These are phyloP conservation scores for Aspergillus glaucus DNA, from an alignment of 2,329 filamentous ascomycete species.

Conservation along the genomic window DNA sequence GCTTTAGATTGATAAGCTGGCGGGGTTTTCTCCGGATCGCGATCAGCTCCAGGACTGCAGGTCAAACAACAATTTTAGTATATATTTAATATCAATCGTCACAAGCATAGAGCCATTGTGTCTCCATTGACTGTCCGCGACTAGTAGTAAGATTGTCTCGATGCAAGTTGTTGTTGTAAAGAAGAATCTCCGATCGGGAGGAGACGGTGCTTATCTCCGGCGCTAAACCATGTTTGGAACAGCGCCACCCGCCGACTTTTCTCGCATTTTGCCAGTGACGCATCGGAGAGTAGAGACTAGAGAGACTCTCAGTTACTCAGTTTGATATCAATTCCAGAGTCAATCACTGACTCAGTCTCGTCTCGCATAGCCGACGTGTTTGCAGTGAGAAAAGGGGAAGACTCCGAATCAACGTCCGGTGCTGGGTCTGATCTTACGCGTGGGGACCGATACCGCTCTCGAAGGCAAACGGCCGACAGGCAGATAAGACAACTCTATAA, in stretches of 20 bases:
- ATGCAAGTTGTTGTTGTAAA: neutral
- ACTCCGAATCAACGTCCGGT: slow-evolving; percentile 22
- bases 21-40: neutral
- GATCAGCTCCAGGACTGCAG: neutral
- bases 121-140: neutral
- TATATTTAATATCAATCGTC: neutral
- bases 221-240: slow-evolving; percentile 8
- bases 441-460: slow-evolving; percentile 18
- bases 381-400: neutral
- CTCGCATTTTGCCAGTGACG: neutral
- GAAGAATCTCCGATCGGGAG: neutral
- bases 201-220: slow-evolving; percentile 9
- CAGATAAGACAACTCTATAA: slow-evolving; percentile 5
- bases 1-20: neutral
- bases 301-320: no score
- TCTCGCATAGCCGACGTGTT: neutral
- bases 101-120: neutral
- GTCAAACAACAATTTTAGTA: neutral
- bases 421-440: slow-evolving; percentile 14
- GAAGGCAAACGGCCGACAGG: slow-evolving; percentile 1
- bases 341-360: neutral
- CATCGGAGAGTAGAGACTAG: neutral
- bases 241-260: slow-evolving; percentile 18
- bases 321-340: neutral
- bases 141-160: neutral